Evolutionary conservation across 2,329 filamentous ascomycete genomes (phyloP), one percentile per base, ranked within the genome.

Genomic region (Clarireedia homoeocarpa): DNA sequence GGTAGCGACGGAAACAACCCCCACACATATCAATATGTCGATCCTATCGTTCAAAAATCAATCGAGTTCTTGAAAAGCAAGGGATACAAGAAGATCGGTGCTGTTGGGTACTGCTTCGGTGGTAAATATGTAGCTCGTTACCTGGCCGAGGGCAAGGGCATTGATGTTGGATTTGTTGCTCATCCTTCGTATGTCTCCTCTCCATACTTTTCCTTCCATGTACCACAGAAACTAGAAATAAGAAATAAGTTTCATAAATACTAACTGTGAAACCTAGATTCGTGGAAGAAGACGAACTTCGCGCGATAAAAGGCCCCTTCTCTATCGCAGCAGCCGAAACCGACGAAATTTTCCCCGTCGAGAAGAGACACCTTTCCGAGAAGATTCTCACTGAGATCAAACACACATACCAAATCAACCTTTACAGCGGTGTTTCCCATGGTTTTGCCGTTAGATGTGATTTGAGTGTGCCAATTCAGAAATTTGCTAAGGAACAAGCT

Each of bases 401-500:
- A 30, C 71, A 76, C 42, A 63, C 61, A 15, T 70, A 88, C 72
- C 88, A 95, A 73, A 86, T 94, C 69, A 88, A 79, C 70, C 75
- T 95, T 7, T 94, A 81, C 75, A 83, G 81, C 2, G 82, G 82
- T 54, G 83, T 89, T 30, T 71, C 72, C 55, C 89, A 95, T 70
- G 89, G 89, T 0, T 95, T 94, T 65, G 77, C 84, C 7, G 84
- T 91, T 2, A 81, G 88, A 55, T 56, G 65, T 47, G 86, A 94
- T 67, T 58, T 78, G 34, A 77, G 66, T 59, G 77, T 83, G 60
- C 78, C 77, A 69, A 61, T 74, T 47, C 70, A 80, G 66, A 83
- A 79, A 69, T 92, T 80, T 65, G 85, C 87, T 39, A 91, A 89
- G 78, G 88, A 95, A 73, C 82, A 86, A 72, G 89, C 89, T 5